Evolutionary conservation across 2,329 filamentous ascomycete species (phyloP).

Genomic region (Parascedosporium putredinis): DNA sequence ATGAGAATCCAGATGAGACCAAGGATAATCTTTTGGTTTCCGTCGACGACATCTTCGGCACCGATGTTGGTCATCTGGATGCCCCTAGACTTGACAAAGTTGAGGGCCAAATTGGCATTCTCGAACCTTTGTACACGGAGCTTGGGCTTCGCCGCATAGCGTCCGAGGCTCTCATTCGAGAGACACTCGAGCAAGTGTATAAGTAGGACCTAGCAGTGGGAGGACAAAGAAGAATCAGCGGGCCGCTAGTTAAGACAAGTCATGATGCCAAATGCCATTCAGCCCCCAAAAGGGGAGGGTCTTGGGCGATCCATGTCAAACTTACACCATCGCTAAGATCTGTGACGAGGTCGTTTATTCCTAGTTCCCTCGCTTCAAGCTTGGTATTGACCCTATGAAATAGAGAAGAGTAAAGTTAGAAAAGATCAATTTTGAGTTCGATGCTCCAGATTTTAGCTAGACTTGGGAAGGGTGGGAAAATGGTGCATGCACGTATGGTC

Average conservation of each 20-base stretch:
- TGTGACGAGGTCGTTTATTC: constrained; percentile 75
- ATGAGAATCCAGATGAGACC: constrained; percentile 98
- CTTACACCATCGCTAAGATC: constrained; percentile 91
- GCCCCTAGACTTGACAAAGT: constrained; percentile 81
- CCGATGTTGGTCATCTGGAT: constrained; percentile 99
- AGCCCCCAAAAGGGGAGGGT: background rate
- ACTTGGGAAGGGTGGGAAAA: too few relatives aligned
- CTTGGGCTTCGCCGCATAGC: constrained; percentile 94
- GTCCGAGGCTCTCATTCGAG: constrained; percentile 84
- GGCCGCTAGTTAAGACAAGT: background rate
- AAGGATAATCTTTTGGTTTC: constrained; percentile 93
- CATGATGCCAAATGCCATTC: background rate
- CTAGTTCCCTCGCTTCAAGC: constrained; percentile 64
- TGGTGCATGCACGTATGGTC: too few relatives aligned
- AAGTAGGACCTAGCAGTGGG: constrained; percentile 60
- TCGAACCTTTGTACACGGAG: constrained; percentile 94
- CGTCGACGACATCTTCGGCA: constrained; percentile 95
- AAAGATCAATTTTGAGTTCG: too few relatives aligned
- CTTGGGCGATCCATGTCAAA: constrained; percentile 19
- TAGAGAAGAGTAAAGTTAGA: too few relatives aligned
- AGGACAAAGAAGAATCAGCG: too few relatives aligned
- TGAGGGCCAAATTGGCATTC: constrained; percentile 90
- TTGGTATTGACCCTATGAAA: constrained; percentile 82
- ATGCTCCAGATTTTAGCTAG: too few relatives aligned
- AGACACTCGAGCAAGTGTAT: constrained; percentile 97